Base-by-base conservation (phyloP, 2,329 filamentous ascomycete species). In the Simplicillium sp. region DNA sequence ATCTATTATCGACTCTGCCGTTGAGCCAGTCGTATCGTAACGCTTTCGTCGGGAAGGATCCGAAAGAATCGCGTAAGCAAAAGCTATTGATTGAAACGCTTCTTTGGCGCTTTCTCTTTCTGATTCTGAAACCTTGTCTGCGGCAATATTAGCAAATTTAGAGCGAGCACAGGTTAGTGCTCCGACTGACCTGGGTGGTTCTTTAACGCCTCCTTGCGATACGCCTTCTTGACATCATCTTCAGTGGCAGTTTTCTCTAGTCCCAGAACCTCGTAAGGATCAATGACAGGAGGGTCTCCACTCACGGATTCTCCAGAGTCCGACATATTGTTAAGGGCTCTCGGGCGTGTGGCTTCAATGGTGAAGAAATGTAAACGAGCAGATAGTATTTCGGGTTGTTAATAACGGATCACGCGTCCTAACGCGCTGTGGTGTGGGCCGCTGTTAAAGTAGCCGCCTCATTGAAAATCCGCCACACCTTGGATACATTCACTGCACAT, bases 31-130 rank as follows among this genome's bases (percentile, higher is more conserved):
- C 40, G 75, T 71, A 57, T 98, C 90, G 67, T 95, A 98, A 44
- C 87, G 84, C 51, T 80, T 80, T 50, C 92, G 84, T 40, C 92
- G 80, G 15, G 73, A 71, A 16, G 83, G 72, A 51, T 96, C 87
- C 28, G 87, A 95, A 29, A 98, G 84, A 38, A 98, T 77, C 29
- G 88, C 90, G 57, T 97, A 95, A 39, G 92, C 90, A 54, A 96
- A 90, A 17, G 90, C 90, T 51, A 98, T 80, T 51, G 84, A 73
- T 62, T 98, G 92, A 60, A 98, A 98, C 40, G 76, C 82, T 45
- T 73, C 70, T 52, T 95, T 82, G 2, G 92, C 90, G 34, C 73
- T 66, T 18, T 80, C 73, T 55, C 87, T 87, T 39, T 82, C 66
- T 16, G 79, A 71, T 1, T 75, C 69, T 13, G 77, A 50, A 4